Percentiles rank a stretch among this genome's conserved stretches.
Evolutionary conservation across 345 rosid species (phyloP).

Genomic region (Psidium friedrichsthalianum): DNA sequence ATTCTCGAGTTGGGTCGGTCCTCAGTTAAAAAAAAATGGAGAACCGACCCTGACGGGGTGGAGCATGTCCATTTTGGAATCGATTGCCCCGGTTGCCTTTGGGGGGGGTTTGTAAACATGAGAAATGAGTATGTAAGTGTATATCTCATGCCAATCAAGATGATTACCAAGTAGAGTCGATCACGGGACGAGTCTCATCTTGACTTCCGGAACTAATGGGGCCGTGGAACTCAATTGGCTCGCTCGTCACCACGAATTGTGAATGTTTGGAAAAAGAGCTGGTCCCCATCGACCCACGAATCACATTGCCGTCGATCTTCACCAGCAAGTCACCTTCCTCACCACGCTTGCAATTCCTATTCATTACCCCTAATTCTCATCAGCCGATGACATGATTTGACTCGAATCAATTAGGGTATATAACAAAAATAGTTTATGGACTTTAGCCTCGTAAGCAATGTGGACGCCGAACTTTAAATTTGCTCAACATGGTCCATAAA

Average conservation of each 20-base stretch:
- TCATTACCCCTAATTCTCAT: neutral
- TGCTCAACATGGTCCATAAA: no score
- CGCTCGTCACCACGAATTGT: neutral
- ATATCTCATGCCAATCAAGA: neutral
- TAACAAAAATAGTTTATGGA: no score
- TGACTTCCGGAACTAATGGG: neutral
- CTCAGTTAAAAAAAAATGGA: neutral
- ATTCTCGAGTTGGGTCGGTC: neutral
- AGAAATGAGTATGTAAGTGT: neutral
- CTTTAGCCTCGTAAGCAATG: no score
- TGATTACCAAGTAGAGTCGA: neutral
- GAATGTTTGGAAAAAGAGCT: neutral
- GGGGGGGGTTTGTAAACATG: no score
- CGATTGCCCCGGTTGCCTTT: neutral
- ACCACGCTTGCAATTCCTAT: neutral
- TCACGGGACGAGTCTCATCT: neutral
- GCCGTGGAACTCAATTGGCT: neutral
- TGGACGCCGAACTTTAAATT: no score
- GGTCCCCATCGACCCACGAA: neutral
- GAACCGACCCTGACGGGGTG: neutral
- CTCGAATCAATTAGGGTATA: neutral
- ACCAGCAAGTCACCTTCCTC: neutral
- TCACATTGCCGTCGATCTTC: neutral
- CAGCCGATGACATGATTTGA: neutral
- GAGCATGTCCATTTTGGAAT: neutral